Percentiles rank a stretch among this genome's conserved stretches.
phyloP scores from a whole-genome alignment of 2,329 filamentous ascomycete species.

The Fusarium sp. region DNA sequence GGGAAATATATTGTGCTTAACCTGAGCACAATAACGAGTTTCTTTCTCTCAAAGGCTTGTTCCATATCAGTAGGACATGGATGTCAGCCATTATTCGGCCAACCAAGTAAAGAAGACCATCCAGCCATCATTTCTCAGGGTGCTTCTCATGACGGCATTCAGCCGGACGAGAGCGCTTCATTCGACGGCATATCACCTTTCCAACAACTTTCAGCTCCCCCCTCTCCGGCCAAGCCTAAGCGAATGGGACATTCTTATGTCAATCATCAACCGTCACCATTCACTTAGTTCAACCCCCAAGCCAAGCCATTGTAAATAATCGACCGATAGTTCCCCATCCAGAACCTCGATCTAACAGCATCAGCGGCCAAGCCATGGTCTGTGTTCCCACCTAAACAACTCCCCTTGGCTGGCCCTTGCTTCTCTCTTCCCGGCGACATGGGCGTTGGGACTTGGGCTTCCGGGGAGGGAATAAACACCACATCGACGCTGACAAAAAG shows the following conservation, averaged over 20 bases:
- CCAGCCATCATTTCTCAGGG: constrained; percentile 35
- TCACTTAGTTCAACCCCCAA: background rate
- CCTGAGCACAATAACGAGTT: background rate
- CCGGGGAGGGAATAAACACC: background rate
- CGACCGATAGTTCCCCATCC: constrained; percentile 21
- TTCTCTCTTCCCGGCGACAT: constrained; percentile 4
- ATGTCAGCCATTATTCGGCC: constrained; percentile 5
- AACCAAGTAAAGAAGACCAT: constrained; percentile 13
- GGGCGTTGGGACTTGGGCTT: constrained; percentile 1
- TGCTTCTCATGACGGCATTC: constrained; percentile 24
- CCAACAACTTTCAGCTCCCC: background rate
- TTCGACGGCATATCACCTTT: constrained; percentile 5
- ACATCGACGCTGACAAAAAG: background rate
- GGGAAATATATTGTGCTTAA: background rate
- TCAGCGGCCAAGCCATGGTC: constrained; percentile 10
- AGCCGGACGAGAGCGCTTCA: background rate
- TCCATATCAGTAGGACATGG: constrained; percentile 16
- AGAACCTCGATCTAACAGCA: constrained; percentile 13
- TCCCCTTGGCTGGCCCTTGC: constrained; percentile 5
- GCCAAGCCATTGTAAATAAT: constrained; percentile 14
- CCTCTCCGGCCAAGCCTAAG: background rate
- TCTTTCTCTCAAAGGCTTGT: constrained; percentile 6
- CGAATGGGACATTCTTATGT: constrained; percentile 1
- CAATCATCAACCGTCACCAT: constrained; percentile 10
- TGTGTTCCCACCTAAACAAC: constrained; percentile 16